Base-by-base conservation (phyloP, 2,329 filamentous ascomycete species). In the Thermoascus crustaceus region DNA sequence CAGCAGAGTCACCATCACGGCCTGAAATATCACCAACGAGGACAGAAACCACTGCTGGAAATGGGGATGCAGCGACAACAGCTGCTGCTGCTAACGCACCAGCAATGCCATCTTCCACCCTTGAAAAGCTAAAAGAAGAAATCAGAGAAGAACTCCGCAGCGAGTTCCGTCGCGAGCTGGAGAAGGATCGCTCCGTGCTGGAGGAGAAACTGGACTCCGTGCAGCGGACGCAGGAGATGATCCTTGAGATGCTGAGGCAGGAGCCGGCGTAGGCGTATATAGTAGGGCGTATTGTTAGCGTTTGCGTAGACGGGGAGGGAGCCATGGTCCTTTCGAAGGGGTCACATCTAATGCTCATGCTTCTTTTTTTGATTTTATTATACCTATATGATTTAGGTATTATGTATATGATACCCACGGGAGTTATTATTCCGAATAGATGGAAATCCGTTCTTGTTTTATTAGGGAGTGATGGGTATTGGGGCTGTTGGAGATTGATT, bases 161-260 rank as follows among this genome's bases (percentile, higher is more conserved):
- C 3, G 57, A 63, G 23, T 36, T 63, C 21, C 53, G 53, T 6
- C 39, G 42, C 13, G 58, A 61, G 35, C 33, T 62, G 26, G 49
- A 55, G 24, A 55, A 51, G 26, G 48, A 58, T 21, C 55, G 56
- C 0, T 49, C 49, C 9, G 43, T 46, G 2, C 40, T 63, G 4
- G 53, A 62, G 32, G 53, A 61, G 37, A 58, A 53, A 38, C 29
- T 64, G 17, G 58, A 61, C 35, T 44, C 57, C 11, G 47, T 64
- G 30, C 60, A 64, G 42, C 45, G 54, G 38, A 61, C 58, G 4
- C 61, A 64, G 38, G 54, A 63, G 23, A 54, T 63, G 53, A 64
- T 64, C 35, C 39, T 64, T 27, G 55, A 61, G 16, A 56, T 63
- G 57, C 40, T 64, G 38, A 49, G 56, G 41, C 58, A 61, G 43